Percentiles rank a stretch among this genome's conserved stretches.
These are phyloP conservation scores for Coniophora puteana DNA, from an alignment of 1,284 basidiomycete genomes.

Conservation along the genomic window DNA sequence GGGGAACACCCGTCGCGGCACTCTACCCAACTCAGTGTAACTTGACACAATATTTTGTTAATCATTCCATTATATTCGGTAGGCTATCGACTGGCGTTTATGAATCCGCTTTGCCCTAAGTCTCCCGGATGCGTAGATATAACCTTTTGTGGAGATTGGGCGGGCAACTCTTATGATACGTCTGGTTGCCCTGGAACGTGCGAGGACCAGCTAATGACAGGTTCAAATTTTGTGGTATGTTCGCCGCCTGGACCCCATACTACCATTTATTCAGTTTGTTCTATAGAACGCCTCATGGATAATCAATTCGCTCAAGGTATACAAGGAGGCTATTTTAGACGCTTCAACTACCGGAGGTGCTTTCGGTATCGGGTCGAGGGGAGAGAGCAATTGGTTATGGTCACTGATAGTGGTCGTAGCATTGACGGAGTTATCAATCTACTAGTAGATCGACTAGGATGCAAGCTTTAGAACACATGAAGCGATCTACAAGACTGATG, in stretches of 20 bases:
- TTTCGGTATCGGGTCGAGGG: no score
- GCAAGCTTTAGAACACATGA: no score
- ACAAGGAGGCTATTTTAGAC: conserved; percentile 40
- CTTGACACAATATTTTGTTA: conserved; percentile 46
- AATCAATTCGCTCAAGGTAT: conserved; percentile 54
- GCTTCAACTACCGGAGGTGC: no score
- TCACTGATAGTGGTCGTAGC: no score
- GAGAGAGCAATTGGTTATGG: no score
- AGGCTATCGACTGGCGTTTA: conserved; percentile 14
- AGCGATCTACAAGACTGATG: no score
- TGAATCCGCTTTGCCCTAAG: conserved; percentile 7
- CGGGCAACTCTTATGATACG: conserved; percentile 70
- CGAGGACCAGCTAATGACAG: conserved; percentile 56
- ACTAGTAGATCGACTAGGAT: no score
- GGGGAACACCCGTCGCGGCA: conserved; percentile 50
- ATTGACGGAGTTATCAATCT: no score
- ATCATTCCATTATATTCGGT: conserved; percentile 67
- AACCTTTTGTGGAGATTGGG: conserved; percentile 83
- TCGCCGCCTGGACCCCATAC: background rate
- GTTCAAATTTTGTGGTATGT: conserved; percentile 63
- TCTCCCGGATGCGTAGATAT: conserved; percentile 51
- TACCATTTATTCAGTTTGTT: conserved; percentile 1
- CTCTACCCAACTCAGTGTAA: conserved; percentile 43
- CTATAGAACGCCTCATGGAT: conserved; percentile 55
- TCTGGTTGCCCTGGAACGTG: conserved; percentile 76